These are phyloP conservation scores for Kernera saxatilis DNA, from an alignment of 345 rosid species.

Conservation along the genomic window DNA sequence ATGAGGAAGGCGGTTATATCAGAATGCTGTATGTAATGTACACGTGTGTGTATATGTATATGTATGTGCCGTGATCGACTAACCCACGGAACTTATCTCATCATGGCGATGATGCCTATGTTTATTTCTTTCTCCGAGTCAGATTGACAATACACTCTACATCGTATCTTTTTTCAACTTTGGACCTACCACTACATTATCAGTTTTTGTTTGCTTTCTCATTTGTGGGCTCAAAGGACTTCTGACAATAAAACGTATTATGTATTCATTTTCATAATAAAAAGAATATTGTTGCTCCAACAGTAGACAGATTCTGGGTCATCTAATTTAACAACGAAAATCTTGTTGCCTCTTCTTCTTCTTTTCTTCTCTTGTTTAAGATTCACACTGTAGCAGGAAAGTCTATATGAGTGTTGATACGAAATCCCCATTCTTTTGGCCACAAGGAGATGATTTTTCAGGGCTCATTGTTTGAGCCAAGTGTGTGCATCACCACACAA, in stretches of 20 bases:
- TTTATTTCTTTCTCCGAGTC: neutral
- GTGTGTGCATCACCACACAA: neutral
- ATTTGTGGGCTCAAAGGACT: neutral
- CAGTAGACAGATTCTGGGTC: neutral
- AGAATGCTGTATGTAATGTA: neutral
- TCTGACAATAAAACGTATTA: neutral
- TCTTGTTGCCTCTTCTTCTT: neutral
- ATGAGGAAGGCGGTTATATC: neutral
- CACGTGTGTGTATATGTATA: neutral
- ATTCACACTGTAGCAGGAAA: neutral
- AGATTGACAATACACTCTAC: neutral
- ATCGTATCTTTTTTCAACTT: neutral
- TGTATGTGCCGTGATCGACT: constrained; percentile 19
- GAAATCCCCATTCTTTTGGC: neutral
- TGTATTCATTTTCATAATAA: neutral
- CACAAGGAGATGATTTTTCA: neutral
- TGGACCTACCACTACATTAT: neutral
- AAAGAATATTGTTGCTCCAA: neutral
- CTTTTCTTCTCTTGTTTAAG: neutral
- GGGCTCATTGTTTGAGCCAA: neutral
- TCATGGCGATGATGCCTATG: constrained; percentile 1
- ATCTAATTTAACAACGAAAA: neutral
- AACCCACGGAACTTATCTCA: constrained; percentile 8
- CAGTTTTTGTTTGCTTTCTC: constrained; percentile 1
- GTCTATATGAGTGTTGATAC: neutral